Evolutionary conservation across 495 filamentous ascomycete species (phyloP), one percentile per base, ranked within the genome.

Genomic region (Penicillium alfredii): DNA sequence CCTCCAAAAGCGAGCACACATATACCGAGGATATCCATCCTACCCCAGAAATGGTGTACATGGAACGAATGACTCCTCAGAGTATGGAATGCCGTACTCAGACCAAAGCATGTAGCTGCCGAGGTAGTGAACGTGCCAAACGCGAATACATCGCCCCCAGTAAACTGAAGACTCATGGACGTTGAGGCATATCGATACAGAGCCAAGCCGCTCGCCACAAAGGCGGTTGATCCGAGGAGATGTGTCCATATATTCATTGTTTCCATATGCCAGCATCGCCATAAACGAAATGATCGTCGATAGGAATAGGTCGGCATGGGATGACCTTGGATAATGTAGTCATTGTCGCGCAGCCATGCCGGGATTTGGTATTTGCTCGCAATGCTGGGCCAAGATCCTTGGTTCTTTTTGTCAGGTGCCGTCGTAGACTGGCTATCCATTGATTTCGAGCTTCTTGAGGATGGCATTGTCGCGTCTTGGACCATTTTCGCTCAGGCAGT

Each of bases 221-320:
- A 50, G 24, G 25, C 35, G 12, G 30, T 30, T 11, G 29, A 47
- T 35, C 27, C 30, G 3, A 43, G 22, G 13, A 38, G 15, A 36
- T 48, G 45, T 3, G 40, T 44, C 45, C 45, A 47, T 10, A 47
- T 47, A 21, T 47, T 43, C 33, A 47, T 38, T 7, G 44, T 43
- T 24, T 47, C 39, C 44, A 47, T 47, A 4, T 47, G 44, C 35
- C 40, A 35, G 19, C 44, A 43, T 4, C 33, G 39, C 44, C 44
- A 47, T 9, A 47, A 24, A 1, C 44, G 44, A 22, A 47, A 35
- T 10, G 39, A 47, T 8, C 30, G 33, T 11, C 17, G 15, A 15
- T 42, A 43, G 8, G 39, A 47, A 38, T 38, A 47, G 23, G 44
- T 47, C 8, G 44, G 38, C 38, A 47, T 47, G 5, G 33, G 44